Base-by-base conservation (phyloP, 148 eudicot species). In the Rhododendron simsii region DNA sequence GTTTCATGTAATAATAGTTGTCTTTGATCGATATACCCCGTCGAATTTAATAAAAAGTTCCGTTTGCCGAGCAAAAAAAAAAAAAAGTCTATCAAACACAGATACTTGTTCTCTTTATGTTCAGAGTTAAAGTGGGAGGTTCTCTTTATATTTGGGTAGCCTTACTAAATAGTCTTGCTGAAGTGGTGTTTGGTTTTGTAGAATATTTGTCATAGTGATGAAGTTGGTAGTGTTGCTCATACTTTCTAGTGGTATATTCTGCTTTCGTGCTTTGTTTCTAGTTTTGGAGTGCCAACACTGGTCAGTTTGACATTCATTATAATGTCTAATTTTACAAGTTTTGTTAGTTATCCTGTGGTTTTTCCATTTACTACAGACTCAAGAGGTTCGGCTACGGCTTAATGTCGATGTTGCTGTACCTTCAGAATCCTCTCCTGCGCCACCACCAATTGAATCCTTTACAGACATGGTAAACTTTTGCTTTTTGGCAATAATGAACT, bases 371-470 rank as follows among this genome's bases (percentile, higher is more conserved):
- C 69, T 86, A 44, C 91, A 91, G 93, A 89, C 89, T 74, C 74
- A 91, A 67, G 93, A 91, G 85, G 91, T 91, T 28, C 88, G 91
- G 0, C 81, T 85, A 85, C 90, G 93, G 83, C 93, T 91, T 30
- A 91, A 91, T 69, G 89, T 91, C 67, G 93, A 91, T 82, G 93
- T 90, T 80, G 83, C 82, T 23, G 91, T 85, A 65, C 76, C 90
- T 82, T 86, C 92, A 37, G 91, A 89, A 50, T 87, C 92, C 51
- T 71, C 84, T 51, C 53, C 90, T 80, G 91, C 92, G 81, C 89
- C 91, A 35, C 87, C 92, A 50, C 90, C 92, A 65, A 89, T 90
- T 81, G 93, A 91, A 84, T 87, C 93, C 28, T 91, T 91, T 71
- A 75, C 84, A 21, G 93, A 91, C 85, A 91, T 91, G 93, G 93